Base-by-base conservation (phyloP, 176 grass and related monocot genomes). In the Calamus simplicifolius region DNA sequence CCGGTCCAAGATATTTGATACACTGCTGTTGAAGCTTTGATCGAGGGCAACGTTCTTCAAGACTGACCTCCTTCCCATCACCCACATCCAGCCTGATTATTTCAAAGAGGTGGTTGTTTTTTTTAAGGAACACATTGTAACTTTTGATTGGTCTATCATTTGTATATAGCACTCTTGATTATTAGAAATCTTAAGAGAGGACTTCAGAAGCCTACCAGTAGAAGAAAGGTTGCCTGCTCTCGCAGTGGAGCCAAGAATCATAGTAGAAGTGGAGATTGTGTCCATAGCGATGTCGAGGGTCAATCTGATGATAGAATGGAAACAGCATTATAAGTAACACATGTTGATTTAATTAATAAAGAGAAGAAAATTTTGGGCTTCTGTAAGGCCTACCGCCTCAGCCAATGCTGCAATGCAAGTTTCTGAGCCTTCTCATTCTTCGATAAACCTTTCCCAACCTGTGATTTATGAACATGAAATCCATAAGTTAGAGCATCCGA, bases 231-330 rank as follows among this genome's bases (percentile, higher is more conserved):
- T 97, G 81, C 62, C 77, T 87, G 77, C 92, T 91, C 27, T 85
- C 81, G 16, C 87, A 88, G 58, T 51, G 75, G 59, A 97, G 73
- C 92, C 92, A 97, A 27, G 76, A 56, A 23, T 88, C 69, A 10
- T 95, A 95, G 50, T 95, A 95, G 80, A 77, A 95, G 56, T 84
- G 90, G 59, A 95, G 86, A 69, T 95, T 95, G 58, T 95, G 90
- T 10, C 90, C 90, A 43, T 95, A 95, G 5, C 90, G 86, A 68
- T 95, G 90, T 14, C 86, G 69, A 63, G 90, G 90, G 43, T 95
- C 90, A 55, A 95, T 95, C 86, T 95, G 74, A 67, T 49, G 19
- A 76, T 28, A 49, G 48, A 79, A 7, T 7, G 8, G 31, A 35
- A 35, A 35, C 31, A 35, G 8, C 8, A 8, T 35, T 2, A 35